Percentiles rank a stretch among this genome's conserved stretches.
Conservation (phyloP, 495 filamentous ascomycete genomes). For the Astrocystis sublimbata region DNA sequence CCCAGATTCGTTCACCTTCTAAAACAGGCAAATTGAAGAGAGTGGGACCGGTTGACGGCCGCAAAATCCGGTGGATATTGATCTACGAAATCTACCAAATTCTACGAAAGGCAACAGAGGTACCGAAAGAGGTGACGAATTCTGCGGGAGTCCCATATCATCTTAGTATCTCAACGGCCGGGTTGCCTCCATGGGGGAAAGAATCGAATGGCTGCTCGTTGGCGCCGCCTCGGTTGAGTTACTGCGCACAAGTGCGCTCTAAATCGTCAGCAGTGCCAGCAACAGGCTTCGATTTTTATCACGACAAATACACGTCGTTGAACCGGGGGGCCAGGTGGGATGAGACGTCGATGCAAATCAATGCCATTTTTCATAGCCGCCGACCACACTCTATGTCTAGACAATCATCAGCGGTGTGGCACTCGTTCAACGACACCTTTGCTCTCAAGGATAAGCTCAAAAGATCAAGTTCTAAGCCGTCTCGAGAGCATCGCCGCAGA, state of each 20-base stretch:
- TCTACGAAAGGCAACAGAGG: slow-evolving; percentile 50
- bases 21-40: slow-evolving; percentile 44
- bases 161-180: slow-evolving; percentile 41
- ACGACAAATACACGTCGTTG: slow-evolving; percentile 41
- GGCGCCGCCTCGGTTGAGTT: neutral
- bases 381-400: neutral
- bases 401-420: neutral
- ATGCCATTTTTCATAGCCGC: neutral
- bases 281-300: no score
- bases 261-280: no score
- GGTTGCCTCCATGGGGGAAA: slow-evolving; percentile 46
- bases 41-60: slow-evolving; percentile 53
- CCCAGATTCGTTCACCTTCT: slow-evolving; percentile 35
- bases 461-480: neutral
- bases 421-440: neutral
- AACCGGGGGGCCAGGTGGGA: slow-evolving; percentile 20
- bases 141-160: slow-evolving; percentile 40
- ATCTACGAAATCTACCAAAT: slow-evolving; percentile 70
- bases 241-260: neutral
- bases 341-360: neutral
- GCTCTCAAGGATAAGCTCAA: neutral
- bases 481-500: slow-evolving; percentile 33
- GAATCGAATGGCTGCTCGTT: slow-evolving; percentile 17
- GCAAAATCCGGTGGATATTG: slow-evolving; percentile 70
- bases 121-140: slow-evolving; percentile 41